Base-by-base conservation (phyloP, 495 filamentous ascomycete species). In the Aspergillus campestris region DNA sequence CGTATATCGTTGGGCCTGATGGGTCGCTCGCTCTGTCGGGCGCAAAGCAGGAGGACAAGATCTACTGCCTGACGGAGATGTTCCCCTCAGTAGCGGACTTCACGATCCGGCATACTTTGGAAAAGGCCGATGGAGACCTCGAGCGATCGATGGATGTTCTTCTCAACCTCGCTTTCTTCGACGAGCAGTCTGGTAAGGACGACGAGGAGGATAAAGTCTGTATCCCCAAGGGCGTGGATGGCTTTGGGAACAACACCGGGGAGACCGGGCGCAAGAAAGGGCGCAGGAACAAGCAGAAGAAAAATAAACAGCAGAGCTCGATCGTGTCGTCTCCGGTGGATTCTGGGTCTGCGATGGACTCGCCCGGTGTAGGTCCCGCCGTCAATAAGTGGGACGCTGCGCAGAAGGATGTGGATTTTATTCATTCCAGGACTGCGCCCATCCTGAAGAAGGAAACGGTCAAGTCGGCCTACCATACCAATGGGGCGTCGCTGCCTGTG, bases 81-180 rank as follows among this genome's bases (percentile, higher is more conserved):
- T 94, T 96, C 55, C 79, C 82, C 7, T 74, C 61, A 1, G 65
- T 87, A 10, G 78, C 79, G 27, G 58, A 58, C 1, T 79, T 83
- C 48, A 79, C 83, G 37, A 71, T 95, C 12, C 64, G 69, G 32
- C 75, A 77, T 43, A 75, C 75, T 0, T 63, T 96, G 38, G 76
- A 78, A 55, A 84, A 86, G 49, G 75, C 67, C 37, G 65, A 75
- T 34, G 74, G 79, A 3, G 74, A 86, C 55, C 70, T 81, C 13
- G 72, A 73, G n/a, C 71, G 72, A 13, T 78, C 89, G 1, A 81
- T 94, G 50, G 89, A 98, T 58, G 81, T 87, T 38, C 69, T 98
- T 3, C 72, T 95, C 8, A 92, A 83, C 44, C 71, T 83, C 6
- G 73, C 81, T 8, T 87, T 79, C 57, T 79, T 95, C 11, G 76